Conservation (phyloP, 1,284 basidiomycete genomes). For the Athelia sp. region DNA sequence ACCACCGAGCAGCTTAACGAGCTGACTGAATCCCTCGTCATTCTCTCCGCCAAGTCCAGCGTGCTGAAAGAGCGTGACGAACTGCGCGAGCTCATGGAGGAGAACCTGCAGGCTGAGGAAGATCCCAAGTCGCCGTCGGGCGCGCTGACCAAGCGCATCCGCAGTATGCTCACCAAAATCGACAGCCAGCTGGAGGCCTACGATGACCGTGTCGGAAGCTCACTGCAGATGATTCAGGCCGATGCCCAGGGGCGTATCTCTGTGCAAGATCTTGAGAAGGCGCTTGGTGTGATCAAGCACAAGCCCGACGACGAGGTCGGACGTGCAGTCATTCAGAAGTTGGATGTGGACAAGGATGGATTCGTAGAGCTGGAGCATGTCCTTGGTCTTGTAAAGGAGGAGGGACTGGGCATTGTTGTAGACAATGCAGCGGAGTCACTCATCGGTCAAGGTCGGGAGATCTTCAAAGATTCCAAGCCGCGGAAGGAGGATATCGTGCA, state of each 20-base stretch:
- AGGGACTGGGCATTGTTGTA: conserved; percentile 69
- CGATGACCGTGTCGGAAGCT: conserved; percentile 85
- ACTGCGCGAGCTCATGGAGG: conserved; percentile 84
- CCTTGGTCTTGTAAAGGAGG: conserved; percentile 72
- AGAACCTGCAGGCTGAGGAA: conserved; percentile 87
- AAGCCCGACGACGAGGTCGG: conserved; percentile 89
- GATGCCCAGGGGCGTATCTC: conserved; percentile 92
- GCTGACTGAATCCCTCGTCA: conserved; percentile 86
- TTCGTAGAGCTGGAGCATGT: conserved; percentile 88
- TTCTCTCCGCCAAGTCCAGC: conserved; percentile 93
- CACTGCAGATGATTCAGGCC: conserved; percentile 91
- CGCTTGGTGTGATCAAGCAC: conserved; percentile 92
- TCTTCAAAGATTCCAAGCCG: conserved; percentile 65
- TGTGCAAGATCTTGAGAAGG: conserved; percentile 85
- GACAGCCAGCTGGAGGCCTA: conserved; percentile 92
- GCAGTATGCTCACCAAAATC: conserved; percentile 94
- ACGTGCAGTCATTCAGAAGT: conserved; percentile 84
- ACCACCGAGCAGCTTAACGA: conserved; percentile 95
- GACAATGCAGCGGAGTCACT: conserved; percentile 72
- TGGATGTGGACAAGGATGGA: conserved; percentile 96
- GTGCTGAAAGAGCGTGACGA: conserved; percentile 96
- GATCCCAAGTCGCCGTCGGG: conserved; percentile 76
- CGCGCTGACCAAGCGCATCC: conserved; percentile 90
- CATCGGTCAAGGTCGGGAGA: conserved; percentile 70
- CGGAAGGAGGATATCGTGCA: conserved; percentile 86